Evolutionary conservation across 106 monocot genomes (phyloP), one percentile per base, ranked within the genome.

Genomic region (Iris macrosiphon): DNA sequence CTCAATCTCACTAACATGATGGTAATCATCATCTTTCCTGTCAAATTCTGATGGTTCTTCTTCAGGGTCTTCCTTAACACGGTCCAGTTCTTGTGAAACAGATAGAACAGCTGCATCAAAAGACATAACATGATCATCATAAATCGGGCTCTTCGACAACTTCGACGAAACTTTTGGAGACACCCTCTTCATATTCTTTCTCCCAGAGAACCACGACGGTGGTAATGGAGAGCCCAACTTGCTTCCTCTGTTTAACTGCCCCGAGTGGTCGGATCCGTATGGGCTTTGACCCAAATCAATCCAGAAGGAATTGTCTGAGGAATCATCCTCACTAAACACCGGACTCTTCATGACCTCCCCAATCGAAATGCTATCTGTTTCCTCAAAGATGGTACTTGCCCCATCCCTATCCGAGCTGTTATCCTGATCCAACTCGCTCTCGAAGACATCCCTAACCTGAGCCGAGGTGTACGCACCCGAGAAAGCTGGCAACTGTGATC

Each of bases 231-330:
- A 96, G 14, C 82, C 81, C 24, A 77, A 40, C 60, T 79, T 89
- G 18, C 76, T 82, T 4, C 73, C 81, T 61, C 52, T 69, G 56
- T 29, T 74, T 7, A 78, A 35, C 41, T 71, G 88, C 3, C 71
- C 75, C 12, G 75, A 72, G 37, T 76, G 38, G 40, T 89, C 85
- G 2, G 85, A 89, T 7, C 73, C 84, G 17, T 72, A 59, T 5
- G 95, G 95, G 26, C 95, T 96, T 63, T 86, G 85, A 52, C 95
- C 95, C 58, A 96, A 66, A 60, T 96, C 95, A 57, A 96, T 85
- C 95, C 95, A 96, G 48, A 89, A 80, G 19, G 85, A 75, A 57
- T 83, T 79, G 7, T 96, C 89, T 9, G 95, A 89, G 0, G 81
- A 81, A 31, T 76, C 94, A 59, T 96, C 89, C 52, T 96, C 95